Conservation (phyloP, 257 asterid species). For the Plantago elongata region DNA sequence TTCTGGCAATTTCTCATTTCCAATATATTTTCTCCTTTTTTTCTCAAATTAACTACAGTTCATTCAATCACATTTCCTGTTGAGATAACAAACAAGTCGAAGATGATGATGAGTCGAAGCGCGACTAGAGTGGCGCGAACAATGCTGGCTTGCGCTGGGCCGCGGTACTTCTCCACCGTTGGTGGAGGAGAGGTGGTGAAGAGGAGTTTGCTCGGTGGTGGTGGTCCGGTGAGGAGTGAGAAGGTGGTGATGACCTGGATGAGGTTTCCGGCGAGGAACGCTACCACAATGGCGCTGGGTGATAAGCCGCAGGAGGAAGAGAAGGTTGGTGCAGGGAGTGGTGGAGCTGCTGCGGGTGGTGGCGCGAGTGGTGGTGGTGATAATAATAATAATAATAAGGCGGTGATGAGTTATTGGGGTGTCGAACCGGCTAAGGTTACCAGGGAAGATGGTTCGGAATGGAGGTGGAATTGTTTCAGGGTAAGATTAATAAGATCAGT, state of each 20-base stretch:
- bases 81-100: too few species aligned
- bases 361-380: slow-evolving; percentile 13
- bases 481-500: slow-evolving; percentile 23
- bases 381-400: slow-evolving; percentile 32
- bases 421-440: slow-evolving; percentile 42
- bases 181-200: slow-evolving; percentile 10
- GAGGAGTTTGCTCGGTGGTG: background rate
- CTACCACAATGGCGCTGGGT: slow-evolving; percentile 47
- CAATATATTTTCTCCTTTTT: background rate
- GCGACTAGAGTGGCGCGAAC: slow-evolving; percentile 35
- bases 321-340: slow-evolving; percentile 13
- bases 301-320: slow-evolving; percentile 34
- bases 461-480: slow-evolving; percentile 76
- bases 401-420: slow-evolving; percentile 68
- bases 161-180: slow-evolving; percentile 44
- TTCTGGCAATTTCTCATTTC: slow-evolving; percentile 17
- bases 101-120: slow-evolving; percentile 52
- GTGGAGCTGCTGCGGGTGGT: slow-evolving; percentile 19
- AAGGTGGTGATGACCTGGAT: slow-evolving; percentile 24
- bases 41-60: too few species aligned
- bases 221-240: slow-evolving; percentile 18
- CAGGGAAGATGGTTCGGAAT: slow-evolving; percentile 64
- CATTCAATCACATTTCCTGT: too few species aligned
- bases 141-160: slow-evolving; percentile 27
- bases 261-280: slow-evolving; percentile 34